Evolutionary conservation across 352 stramenopile species (phyloP).

Genomic region (Achlya hypogyna): DNA sequence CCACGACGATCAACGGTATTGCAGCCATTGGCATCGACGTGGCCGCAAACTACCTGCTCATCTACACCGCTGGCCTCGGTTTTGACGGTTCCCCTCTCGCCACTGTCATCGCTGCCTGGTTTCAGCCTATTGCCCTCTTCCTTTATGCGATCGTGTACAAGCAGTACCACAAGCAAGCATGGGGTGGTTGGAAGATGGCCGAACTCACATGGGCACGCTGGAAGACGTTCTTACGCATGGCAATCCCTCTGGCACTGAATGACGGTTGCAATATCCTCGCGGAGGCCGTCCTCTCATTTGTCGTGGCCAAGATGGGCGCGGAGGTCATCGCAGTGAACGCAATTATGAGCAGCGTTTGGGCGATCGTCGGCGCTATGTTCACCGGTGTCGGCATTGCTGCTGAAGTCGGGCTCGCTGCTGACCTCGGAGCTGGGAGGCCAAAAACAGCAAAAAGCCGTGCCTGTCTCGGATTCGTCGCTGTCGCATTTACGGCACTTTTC

Average conservation of each 20-base stretch:
- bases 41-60: slow-evolving; percentile 56
- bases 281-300: slow-evolving; percentile 54
- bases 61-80: slow-evolving; percentile 42
- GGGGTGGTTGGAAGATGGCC: slow-evolving; percentile 24
- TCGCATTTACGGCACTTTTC: too few species aligned
- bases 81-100: slow-evolving; percentile 68
- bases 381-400: slow-evolving; percentile 27
- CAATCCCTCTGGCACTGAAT: slow-evolving; percentile 23
- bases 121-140: too few species aligned
- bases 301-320: slow-evolving; percentile 38
- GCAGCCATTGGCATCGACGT: slow-evolving; percentile 22
- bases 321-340: slow-evolving; percentile 26
- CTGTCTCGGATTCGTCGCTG: too few species aligned
- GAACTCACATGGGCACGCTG: slow-evolving; percentile 15
- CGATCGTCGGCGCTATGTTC: slow-evolving; percentile 19
- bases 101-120: slow-evolving; percentile 60
- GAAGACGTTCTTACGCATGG: slow-evolving; percentile 21
- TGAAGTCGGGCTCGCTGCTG: too few species aligned
- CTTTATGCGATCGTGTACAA: slow-evolving; percentile 54
- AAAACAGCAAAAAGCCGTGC: too few species aligned
- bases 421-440: too few species aligned
- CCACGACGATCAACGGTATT: slow-evolving; percentile 27
- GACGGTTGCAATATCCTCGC: slow-evolving; percentile 46
- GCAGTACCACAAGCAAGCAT: slow-evolving; percentile 18
- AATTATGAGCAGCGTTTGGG: slow-evolving; percentile 24